Base-by-base conservation (phyloP, 2,329 filamentous ascomycete genomes). In the Fusarium acutatum region DNA sequence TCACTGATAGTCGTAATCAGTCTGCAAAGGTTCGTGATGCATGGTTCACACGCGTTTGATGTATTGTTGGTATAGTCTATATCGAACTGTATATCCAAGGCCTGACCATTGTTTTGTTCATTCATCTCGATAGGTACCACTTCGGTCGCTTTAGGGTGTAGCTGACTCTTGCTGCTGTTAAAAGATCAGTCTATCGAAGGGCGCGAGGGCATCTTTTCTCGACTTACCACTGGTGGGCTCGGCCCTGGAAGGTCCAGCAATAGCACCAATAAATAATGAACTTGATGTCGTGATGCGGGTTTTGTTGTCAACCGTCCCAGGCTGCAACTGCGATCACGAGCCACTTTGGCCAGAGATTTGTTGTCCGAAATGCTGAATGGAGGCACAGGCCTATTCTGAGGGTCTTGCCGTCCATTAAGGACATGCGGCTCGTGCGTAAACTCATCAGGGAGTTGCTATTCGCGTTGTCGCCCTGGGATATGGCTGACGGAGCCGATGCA, bases 201-300 rank as follows among this genome's bases (percentile, higher is more conserved):
- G 1, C 1, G 8, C 30, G 4, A 7, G 6, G 12, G 15, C 10
- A 11, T 5, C n/a, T 15, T 7, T 11, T 24, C 30, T 11, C 0
- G 6, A 24, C 47, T 34, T 17, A 50, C 47, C 30, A 50, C 8
- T 4, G 11, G 22, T 6, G 15, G 4, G 12, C 12, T 7, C 47
- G 14, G 12, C 8, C 17, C n/a, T 5, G 2, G 13, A 10, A 18
- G 15, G 6, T 24, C 17, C 6, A 20, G 9, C 8, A 14, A 15
- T 8, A n/a, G 28, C 28, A 12, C 7, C 28, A 49, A 32, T 1
- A 13, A 6, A 49, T 6, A 3, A 3, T 13, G 8, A 2, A 20
- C 30, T 24, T 20, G 12, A 7, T 6, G 30, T 18, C 9, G 8
- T 50, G 22, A 20, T 18, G 17, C 3, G 15, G 47, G 12, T 20